These are phyloP conservation scores for Pythium aristosporum DNA, from an alignment of 352 stramenopile genomes.

Conservation along the genomic window DNA sequence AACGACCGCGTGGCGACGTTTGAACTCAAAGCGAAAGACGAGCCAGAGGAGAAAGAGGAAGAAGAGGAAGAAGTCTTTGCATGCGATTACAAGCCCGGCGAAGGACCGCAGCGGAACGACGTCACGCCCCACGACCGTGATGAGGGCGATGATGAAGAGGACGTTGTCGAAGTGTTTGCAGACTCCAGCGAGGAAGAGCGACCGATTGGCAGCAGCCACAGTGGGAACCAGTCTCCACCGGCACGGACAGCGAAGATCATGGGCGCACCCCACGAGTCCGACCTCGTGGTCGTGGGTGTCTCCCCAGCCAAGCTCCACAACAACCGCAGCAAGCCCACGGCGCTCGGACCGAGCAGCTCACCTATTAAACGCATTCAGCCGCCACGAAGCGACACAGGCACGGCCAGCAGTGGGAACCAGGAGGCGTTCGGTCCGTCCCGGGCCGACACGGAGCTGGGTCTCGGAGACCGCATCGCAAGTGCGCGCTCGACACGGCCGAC, in stretches of 20 bases:
- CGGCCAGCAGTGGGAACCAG: slow-evolving; percentile 10
- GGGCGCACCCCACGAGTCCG: slow-evolving; percentile 22
- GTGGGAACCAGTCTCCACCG: slow-evolving; percentile 24
- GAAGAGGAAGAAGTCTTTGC: slow-evolving; percentile 26
- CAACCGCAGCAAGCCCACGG: neutral
- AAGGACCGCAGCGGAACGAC: slow-evolving; percentile 7
- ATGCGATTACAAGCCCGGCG: slow-evolving; percentile 21
- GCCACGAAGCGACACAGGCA: neutral
- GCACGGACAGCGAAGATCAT: neutral
- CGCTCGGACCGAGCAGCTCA: slow-evolving; percentile 14
- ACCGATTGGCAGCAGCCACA: neutral
- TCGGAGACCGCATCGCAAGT: slow-evolving; percentile 24
- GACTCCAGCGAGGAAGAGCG: slow-evolving; percentile 4
- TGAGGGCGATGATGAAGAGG: slow-evolving; percentile 37
- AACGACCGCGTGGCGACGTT: slow-evolving; percentile 20
- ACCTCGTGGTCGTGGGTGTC: slow-evolving; percentile 40
- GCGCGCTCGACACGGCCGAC: slow-evolving; percentile 21
- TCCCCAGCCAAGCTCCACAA: slow-evolving; percentile 36
- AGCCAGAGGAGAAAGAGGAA: neutral
- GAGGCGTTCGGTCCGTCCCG: slow-evolving; percentile 7
- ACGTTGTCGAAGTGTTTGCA: slow-evolving; percentile 45
- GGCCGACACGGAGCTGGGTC: slow-evolving; percentile 10
- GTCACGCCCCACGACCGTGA: slow-evolving; percentile 1
- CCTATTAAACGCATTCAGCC: slow-evolving; percentile 25
- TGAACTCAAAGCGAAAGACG: neutral